Evolutionary conservation across 257 asterid genomes (phyloP), one percentile per base, ranked within the genome.

Genomic region (Solanum ahanhuiri): DNA sequence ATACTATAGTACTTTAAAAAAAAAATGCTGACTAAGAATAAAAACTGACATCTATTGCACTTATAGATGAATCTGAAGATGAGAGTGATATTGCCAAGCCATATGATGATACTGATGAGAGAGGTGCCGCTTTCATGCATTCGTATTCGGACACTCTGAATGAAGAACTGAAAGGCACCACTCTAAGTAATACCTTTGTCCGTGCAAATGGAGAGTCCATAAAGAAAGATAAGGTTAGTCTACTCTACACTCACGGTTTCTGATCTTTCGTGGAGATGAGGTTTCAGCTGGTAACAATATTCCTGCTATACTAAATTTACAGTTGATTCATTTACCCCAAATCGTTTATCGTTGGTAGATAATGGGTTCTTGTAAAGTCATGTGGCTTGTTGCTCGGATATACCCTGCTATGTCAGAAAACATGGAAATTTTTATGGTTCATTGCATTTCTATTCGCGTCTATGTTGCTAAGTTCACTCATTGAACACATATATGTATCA

Each of bases 151-250:
- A 92, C 83, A 91, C 86, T 83, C 92, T 97, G 76, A 94, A 92
- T 90, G 92, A 92, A 87, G 98, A 97, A 90, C 90, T 97, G 93
- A 95, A 92, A 87, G 92, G 90, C 81, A 92, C 95, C 25, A 92
- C 98, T 12, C 96, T 95, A 48, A 90, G 90, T 76, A 93, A 93
- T 88, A 95, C 95, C 81, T 93, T 94, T 73, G 93, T 91, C 43
- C 98, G 88, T 72, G 92, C 97, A 67, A 89, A 90, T 41, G 95
- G 92, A 81, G 91, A 89, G 41, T 60, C 94, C 77, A 5, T 90
- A 54, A 90, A 92, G 92, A 93, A 90, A 51, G 89, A 90, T 31
- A 97, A 95, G 98, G 99, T 94, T 84, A 9, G 87, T 86, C 58
- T 39, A 63, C n/a, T 86, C 58, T 39, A 63, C n/a, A 20, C 37